phyloP scores from a whole-genome alignment of 371 early-diverging fungal genomes.

The Mortierella sp. region DNA sequence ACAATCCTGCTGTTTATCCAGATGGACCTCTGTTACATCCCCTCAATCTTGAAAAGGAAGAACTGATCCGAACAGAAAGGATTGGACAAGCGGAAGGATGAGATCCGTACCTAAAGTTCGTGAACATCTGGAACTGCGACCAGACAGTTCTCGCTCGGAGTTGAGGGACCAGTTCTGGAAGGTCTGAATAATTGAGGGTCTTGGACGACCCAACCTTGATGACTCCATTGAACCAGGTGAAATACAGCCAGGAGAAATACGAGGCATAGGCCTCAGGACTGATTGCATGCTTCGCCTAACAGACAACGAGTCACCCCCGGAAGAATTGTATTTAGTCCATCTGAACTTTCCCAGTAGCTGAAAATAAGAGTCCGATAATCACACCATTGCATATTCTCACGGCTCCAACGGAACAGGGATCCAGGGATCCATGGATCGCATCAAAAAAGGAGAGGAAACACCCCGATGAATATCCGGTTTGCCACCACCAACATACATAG shows the following conservation, averaged over 20 bases:
- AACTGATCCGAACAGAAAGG: conserved; percentile 6
- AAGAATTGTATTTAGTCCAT: background rate
- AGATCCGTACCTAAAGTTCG: conserved; percentile 21
- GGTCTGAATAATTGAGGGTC: conserved; percentile 39
- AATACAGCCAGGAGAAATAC: conserved; percentile 47
- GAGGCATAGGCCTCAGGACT: conserved; percentile 49
- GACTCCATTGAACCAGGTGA: conserved; percentile 51
- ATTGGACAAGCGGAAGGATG: background rate
- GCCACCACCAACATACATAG: too few species aligned
- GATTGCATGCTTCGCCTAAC: conserved; percentile 42
- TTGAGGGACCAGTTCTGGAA: conserved; percentile 50
- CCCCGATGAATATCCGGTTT: too few species aligned
- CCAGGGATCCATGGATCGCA: too few species aligned
- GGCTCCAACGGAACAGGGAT: too few species aligned
- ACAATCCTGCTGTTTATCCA: conserved; percentile 5
- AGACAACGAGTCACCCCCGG: background rate
- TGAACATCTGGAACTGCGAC: conserved; percentile 45
- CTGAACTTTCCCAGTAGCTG: too few species aligned
- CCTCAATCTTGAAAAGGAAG: conserved; percentile 23
- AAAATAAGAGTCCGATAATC: background rate
- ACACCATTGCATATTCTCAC: too few species aligned
- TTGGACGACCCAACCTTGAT: conserved; percentile 51
- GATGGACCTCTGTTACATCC: too few species aligned
- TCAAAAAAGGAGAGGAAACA: too few species aligned
- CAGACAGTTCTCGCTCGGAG: conserved; percentile 45